Percentiles rank a stretch among this genome's conserved stretches.
Conservation (phyloP, 1,284 basidiomycete species). For the Pulveroboletus sp. region DNA sequence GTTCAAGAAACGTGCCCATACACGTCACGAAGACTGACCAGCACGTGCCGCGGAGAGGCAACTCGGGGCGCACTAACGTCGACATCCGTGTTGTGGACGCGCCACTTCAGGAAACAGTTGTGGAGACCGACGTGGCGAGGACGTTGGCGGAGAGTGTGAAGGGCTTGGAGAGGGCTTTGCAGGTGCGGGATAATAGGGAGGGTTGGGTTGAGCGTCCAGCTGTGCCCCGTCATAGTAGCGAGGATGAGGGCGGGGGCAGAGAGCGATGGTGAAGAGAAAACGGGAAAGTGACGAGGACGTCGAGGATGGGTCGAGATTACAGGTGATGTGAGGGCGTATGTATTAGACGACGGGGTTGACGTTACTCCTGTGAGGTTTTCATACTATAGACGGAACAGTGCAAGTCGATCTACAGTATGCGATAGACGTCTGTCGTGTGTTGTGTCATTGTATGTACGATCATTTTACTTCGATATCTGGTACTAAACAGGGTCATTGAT, state of each 20-base stretch:
- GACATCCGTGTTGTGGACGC: slow-evolving; percentile 14
- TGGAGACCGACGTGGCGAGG: slow-evolving; percentile 14
- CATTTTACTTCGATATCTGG: not conserved
- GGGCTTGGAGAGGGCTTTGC: slow-evolving; percentile 24
- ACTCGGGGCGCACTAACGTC: slow-evolving; percentile 5
- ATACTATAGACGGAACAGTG: not conserved
- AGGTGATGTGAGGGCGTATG: slow-evolving; percentile 19
- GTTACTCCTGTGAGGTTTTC: not conserved
- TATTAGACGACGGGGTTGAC: slow-evolving; percentile 17
- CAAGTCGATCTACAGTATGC: not conserved
- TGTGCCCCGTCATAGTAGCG: not conserved
- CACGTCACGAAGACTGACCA: not conserved
- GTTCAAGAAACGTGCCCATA: not conserved
- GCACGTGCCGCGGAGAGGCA: not conserved
- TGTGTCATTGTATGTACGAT: not conserved
- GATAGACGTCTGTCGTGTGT: not conserved
- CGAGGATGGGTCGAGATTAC: slow-evolving; percentile 15
- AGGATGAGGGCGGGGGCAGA: not conserved
- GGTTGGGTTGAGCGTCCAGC: not conserved
- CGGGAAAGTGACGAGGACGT: not conserved
- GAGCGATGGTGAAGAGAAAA: not conserved
- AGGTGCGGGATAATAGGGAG: not conserved
- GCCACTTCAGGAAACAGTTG: slow-evolving; percentile 21
- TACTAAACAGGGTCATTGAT: not conserved
- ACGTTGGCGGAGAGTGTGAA: slow-evolving; percentile 29